phyloP scores from a whole-genome alignment of 2,329 filamentous ascomycete genomes.

The Aspergillus bombycis region DNA sequence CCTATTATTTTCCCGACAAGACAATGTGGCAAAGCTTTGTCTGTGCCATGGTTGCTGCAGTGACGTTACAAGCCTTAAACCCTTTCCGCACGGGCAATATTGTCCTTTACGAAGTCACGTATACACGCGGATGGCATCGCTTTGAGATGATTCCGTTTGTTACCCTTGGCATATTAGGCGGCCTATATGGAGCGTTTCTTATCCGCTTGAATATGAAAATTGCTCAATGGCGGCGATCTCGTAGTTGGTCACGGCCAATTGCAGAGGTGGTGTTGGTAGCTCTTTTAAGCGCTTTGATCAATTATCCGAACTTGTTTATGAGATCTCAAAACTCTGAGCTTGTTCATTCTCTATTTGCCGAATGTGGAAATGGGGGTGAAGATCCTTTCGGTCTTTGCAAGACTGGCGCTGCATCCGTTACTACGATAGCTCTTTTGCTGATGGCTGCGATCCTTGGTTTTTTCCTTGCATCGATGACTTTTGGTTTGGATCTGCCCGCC shows the following conservation, averaged over 20 bases:
- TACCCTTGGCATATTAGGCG: conserved; percentile 82
- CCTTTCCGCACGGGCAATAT: conserved; percentile 95
- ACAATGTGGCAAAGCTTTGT: conserved; percentile 99
- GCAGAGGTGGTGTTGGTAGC: conserved; percentile 79
- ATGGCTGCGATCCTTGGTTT: conserved; percentile 83
- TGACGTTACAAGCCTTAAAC: conserved; percentile 88
- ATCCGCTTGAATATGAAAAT: conserved; percentile 92
- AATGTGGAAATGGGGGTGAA: conserved; percentile 72
- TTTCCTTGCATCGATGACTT: conserved; percentile 82
- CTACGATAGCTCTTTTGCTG: conserved; percentile 79
- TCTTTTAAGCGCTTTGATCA: conserved; percentile 81
- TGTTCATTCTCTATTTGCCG: conserved; percentile 87
- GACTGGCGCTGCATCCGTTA: conserved; percentile 77
- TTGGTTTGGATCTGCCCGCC: conserved; percentile 90
- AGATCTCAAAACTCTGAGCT: conserved; percentile 88
- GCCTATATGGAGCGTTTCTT: conserved; percentile 92
- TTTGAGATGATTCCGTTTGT: conserved; percentile 92
- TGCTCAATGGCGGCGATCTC: conserved; percentile 75
- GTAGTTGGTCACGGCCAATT: conserved; percentile 72
- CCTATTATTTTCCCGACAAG: conserved; percentile 97
- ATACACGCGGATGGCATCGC: conserved; percentile 87
- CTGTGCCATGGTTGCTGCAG: conserved; percentile 97
- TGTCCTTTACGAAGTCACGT: conserved; percentile 93
- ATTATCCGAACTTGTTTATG: conserved; percentile 97
- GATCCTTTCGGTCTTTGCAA: conserved; percentile 92